phyloP scores from a whole-genome alignment of 2,329 filamentous ascomycete species.

The Samsoniella hepiali region DNA sequence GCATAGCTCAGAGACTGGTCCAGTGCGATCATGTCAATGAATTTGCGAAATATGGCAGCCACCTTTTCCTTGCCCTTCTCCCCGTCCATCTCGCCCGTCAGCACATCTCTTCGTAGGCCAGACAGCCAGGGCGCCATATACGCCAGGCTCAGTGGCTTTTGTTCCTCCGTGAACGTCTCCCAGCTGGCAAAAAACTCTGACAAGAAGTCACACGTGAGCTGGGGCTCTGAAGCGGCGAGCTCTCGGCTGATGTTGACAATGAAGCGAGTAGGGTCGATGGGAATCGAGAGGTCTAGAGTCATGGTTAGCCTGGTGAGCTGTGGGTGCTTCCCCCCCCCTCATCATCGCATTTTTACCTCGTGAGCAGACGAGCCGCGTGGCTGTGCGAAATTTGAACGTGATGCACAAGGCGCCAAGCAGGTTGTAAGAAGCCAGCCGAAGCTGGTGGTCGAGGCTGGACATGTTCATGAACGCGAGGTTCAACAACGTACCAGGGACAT shows the following conservation, averaged over 20 bases:
- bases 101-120: constrained; percentile 56
- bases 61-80: constrained; percentile 66
- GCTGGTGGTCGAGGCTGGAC: constrained; percentile 56
- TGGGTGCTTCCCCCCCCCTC: background rate
- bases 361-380: constrained; percentile 58
- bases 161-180: constrained; percentile 66
- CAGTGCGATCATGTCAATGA: constrained; percentile 62
- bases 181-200: constrained; percentile 73
- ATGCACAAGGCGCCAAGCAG: constrained; percentile 63
- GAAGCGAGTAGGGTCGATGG: constrained; percentile 60
- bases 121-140: constrained; percentile 70
- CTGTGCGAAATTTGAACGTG: constrained; percentile 63
- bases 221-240: constrained; percentile 60
- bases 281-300: constrained; percentile 56
- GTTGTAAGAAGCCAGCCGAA: constrained; percentile 65
- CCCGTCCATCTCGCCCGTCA: constrained; percentile 57
- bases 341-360: constrained; percentile 47
- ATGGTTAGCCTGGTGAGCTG: background rate
- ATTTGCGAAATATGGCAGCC: constrained; percentile 59
- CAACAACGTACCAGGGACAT: constrained; percentile 66
- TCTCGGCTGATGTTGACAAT: constrained; percentile 64
- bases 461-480: constrained; percentile 67
- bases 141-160: constrained; percentile 62
- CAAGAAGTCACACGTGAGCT: constrained; percentile 65
- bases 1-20: constrained; percentile 58